Base-by-base conservation (phyloP, 805 yeast species). In the Lipomyces japonicus region DNA sequence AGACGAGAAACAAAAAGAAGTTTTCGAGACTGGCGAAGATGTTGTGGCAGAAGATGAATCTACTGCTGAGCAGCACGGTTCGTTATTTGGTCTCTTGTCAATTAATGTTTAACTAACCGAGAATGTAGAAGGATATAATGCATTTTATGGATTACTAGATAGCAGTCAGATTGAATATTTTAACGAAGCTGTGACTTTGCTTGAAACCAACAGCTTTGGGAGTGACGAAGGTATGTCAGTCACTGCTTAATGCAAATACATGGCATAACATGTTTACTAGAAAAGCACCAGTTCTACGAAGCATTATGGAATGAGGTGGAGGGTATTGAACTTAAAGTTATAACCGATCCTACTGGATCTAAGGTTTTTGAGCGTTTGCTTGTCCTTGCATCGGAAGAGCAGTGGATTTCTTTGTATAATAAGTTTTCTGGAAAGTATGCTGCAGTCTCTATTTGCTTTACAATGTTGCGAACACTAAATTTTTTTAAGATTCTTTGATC, bases 281-380 rank as follows among this genome's bases (percentile, higher is more conserved):
- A 90, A 57, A 77, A 82, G 59, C 67, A 66, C 5, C 82, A 84
- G 1, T 89, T 91, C 62, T 81, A 87, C 26, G 68, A 76, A 2
- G 82, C 93, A 60, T 86, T 91, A 1, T 75, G 90, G 58, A 91
- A 84, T 57, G 98, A 93, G 70, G 78, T 89, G 21, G 74, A 76
- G 42, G 96, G 96, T 2, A 89, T 90, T 61, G 97, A 91, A 68
- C 72, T 93, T 59, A 91, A 93, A 67, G 74, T 91, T 36, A 96
- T 86, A 3, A 91, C 96, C 2, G 90, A 91, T 63, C 97, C 90
- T 64, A 88, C 91, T 50, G 89, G 97, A 67, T 91, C 97, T 22
- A 91, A 91, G 65, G 74, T 93, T 51, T 75, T 93, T 73, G 98
- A 91, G 68, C 75, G 98, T 63, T 71, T 91, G 53, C 77, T 91